Evolutionary conservation across 2,329 filamentous ascomycete genomes (phyloP).

Genomic region (Basipetospora chlamydospora): DNA sequence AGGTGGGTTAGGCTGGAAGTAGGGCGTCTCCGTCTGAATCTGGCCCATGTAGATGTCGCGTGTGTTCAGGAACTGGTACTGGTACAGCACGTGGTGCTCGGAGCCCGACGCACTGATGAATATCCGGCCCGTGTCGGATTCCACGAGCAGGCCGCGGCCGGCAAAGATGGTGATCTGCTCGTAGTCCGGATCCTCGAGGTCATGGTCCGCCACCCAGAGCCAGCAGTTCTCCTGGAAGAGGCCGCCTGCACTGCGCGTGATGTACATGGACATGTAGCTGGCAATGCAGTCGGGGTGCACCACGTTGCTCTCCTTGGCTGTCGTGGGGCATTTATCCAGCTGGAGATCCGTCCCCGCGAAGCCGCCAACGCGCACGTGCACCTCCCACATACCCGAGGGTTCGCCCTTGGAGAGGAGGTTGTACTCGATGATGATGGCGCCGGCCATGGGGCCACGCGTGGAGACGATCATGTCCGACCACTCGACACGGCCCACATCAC

Average conservation of each 20-base stretch:
- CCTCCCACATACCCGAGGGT: conserved; percentile 54
- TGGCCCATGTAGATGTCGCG: conserved; percentile 48
- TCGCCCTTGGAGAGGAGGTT: conserved; percentile 40
- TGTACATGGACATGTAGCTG: conserved; percentile 27
- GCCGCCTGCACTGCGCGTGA: conserved; percentile 22
- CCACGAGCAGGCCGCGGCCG: conserved; percentile 34
- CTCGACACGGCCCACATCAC: conserved; percentile 52
- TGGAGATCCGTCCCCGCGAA: conserved; percentile 55
- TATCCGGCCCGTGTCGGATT: conserved; percentile 20
- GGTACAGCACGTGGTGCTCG: conserved; percentile 54
- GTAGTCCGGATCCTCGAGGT: conserved; percentile 33
- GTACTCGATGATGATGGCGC: conserved; percentile 59
- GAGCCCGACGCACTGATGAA: conserved; percentile 52
- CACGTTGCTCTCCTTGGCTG: conserved; percentile 13
- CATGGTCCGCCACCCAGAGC: conserved; percentile 37
- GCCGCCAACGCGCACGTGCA: conserved; percentile 62
- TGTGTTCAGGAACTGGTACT: conserved; percentile 50
- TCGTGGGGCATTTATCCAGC: conserved; percentile 50
- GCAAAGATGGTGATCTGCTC: conserved; percentile 36
- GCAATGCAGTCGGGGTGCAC: conserved; percentile 22
- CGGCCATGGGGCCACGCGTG: conserved; percentile 50
- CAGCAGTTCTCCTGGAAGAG: conserved; percentile 29
- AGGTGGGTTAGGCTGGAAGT: conserved; percentile 52
- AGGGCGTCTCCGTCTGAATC: conserved; percentile 57
- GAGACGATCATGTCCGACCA: conserved; percentile 59